Evolutionary conservation across 768 basidiomycete genomes (phyloP).

Genomic region (Rhizopogon roseolus): DNA sequence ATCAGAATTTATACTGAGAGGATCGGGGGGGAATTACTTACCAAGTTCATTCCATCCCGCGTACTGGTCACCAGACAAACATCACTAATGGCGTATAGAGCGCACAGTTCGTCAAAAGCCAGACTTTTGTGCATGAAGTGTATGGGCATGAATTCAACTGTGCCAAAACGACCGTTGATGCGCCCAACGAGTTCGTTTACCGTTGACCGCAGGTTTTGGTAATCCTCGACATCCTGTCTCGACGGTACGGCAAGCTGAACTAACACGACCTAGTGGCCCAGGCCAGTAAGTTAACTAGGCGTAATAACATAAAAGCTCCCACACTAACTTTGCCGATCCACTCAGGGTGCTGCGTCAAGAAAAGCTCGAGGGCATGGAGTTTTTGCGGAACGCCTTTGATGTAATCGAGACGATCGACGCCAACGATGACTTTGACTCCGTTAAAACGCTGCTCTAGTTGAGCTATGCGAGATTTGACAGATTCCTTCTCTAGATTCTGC

Average conservation of each 20-base stretch:
- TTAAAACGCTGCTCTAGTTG: conserved; percentile 87
- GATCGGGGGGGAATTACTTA: conserved; percentile 41
- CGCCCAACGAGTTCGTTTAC: conserved; percentile 98
- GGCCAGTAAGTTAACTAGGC: conserved; percentile 1
- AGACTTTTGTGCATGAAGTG: conserved; percentile 99
- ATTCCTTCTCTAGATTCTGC: conserved; percentile 74
- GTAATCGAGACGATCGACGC: conserved; percentile 97
- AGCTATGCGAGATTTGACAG: conserved; percentile 76
- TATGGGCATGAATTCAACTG: conserved; percentile 99
- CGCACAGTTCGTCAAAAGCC: conserved; percentile 90
- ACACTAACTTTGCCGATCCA: conserved; percentile 89
- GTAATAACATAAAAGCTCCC: not conserved
- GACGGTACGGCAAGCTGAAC: conserved; percentile 98
- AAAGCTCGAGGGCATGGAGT: conserved; percentile 92
- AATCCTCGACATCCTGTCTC: conserved; percentile 97
- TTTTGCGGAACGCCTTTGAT: conserved; percentile 99
- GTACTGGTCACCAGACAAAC: conserved; percentile 95
- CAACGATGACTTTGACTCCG: conserved; percentile 95
- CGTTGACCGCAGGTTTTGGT: conserved; percentile 92
- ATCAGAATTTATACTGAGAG: conserved; percentile 1
- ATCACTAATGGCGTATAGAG: conserved; percentile 95
- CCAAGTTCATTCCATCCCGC: conserved; percentile 98
- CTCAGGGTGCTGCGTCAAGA: conserved; percentile 96
- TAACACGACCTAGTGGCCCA: conserved; percentile 67
- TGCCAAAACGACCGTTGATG: conserved; percentile 98